A percentile compares a stretch with the other conserved stretches of the same genome.
phyloP scores from a whole-genome alignment of 192 early-diverging fungal species.

The Rhizophagus sp. region DNA sequence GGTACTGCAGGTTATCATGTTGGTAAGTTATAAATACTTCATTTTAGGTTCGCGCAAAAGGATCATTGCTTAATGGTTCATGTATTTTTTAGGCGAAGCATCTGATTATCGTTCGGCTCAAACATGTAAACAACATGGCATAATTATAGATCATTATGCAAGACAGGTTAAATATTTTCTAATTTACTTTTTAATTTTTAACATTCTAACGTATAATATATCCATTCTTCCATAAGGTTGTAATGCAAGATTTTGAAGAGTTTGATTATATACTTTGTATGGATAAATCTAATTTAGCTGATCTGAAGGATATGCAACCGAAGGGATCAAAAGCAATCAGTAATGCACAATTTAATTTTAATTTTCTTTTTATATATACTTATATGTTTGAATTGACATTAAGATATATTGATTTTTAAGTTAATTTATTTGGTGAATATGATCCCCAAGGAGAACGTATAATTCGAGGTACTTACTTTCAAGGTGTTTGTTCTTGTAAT shows the following conservation, averaged over 20 bases:
- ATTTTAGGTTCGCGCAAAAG: not conserved
- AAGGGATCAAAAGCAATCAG: constrained; percentile 35
- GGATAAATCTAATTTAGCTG: constrained; percentile 78
- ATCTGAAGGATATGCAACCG: constrained; percentile 51
- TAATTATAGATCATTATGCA: constrained; percentile 74
- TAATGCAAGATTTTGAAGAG: constrained; percentile 56
- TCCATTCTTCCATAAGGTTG: constrained; percentile 33
- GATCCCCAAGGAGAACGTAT: constrained; percentile 72
- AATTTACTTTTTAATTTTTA: not conserved
- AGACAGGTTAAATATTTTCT: constrained; percentile 55
- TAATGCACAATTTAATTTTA: constrained; percentile 31
- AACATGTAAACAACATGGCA: constrained; percentile 69
- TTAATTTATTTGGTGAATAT: constrained; percentile 78
- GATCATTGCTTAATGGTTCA: too few species aligned
- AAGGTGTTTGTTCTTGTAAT: not conserved
- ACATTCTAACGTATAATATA: not conserved
- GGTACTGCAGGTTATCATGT: constrained; percentile 87
- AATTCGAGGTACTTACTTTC: constrained; percentile 59
- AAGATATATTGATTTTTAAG: constrained; percentile 17
- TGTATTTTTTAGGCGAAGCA: not conserved
- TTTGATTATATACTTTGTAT: constrained; percentile 93
- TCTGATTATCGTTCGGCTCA: constrained; percentile 71
- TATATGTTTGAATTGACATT: too few species aligned
- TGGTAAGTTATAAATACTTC: constrained; percentile 23
- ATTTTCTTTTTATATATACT: not conserved